These are phyloP conservation scores for Myriosclerotinia scirpicola DNA, from an alignment of 2,329 filamentous ascomycete species.

Conservation along the genomic window DNA sequence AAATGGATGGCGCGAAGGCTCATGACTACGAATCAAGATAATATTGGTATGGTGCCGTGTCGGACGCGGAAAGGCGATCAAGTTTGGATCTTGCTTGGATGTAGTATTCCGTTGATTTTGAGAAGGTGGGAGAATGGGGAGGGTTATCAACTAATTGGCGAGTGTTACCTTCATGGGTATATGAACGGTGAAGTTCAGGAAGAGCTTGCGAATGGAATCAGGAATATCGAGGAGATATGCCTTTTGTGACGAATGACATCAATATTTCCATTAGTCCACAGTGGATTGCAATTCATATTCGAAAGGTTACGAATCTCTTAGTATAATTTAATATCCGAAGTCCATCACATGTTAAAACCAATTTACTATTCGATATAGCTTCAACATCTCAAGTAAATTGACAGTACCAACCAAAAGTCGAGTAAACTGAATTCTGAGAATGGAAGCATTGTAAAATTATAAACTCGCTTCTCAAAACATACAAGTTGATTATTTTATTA, in stretches of 20 bases:
- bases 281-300: not conserved
- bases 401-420: too few relatives aligned
- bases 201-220: not conserved
- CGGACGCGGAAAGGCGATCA: slow-evolving; percentile 26
- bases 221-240: slow-evolving; percentile 8
- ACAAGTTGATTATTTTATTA: too few relatives aligned
- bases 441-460: too few relatives aligned
- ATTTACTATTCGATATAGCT: too few relatives aligned
- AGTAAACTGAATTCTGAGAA: too few relatives aligned
- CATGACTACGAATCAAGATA: not conserved
- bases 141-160: slow-evolving; percentile 26
- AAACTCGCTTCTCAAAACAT: too few relatives aligned
- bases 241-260: slow-evolving; percentile 4
- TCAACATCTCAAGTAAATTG: too few relatives aligned
- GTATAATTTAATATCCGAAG: too few relatives aligned
- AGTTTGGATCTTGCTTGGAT: slow-evolving; percentile 30
- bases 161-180: slow-evolving; percentile 30
- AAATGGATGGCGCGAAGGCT: slow-evolving; percentile 9
- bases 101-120: slow-evolving; percentile 29
- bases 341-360: too few relatives aligned
- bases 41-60: slow-evolving; percentile 24
- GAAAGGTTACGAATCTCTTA: not conserved
- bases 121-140: slow-evolving; percentile 19
- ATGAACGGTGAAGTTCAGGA: slow-evolving; percentile 28
- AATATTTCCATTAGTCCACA: not conserved